Evolutionary conservation across 768 basidiomycete genomes (phyloP), one percentile per base, ranked within the genome.

Genomic region (Hericium erinaceus): DNA sequence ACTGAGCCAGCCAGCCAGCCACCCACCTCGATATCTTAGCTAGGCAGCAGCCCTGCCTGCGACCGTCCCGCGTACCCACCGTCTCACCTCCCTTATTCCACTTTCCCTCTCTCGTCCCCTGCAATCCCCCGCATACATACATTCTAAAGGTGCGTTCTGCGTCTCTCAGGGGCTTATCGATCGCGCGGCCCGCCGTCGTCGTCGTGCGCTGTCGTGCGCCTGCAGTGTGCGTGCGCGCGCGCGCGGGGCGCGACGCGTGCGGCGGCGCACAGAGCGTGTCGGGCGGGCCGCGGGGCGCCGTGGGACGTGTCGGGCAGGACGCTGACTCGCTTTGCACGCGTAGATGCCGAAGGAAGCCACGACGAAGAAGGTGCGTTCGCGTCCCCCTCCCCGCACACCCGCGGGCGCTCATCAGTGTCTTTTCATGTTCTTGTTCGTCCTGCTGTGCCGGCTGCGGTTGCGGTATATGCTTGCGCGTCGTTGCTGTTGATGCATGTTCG

Each of bases 321-420:
- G 56, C 72, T 77, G 60, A 77, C 62, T 33, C 64, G 61, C 61
- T 59, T 67, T 66, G 24, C 66, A 64, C 56, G 64, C 63, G 55
- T 66, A 82, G 85, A 92, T 90, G 89, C 88, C 89, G 64, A 91
- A 89, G 72, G 87, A 83, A 70, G 71, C 80, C 40, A 74, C 82
- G 44, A 85, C 87, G 73, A 76, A 83, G 62, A 87, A 82, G 76
- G 87, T 88, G 58, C 61, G 81, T 70, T 46, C 57, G 59, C 64
- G 67, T 67, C 61, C 46, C 12, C 54, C 40, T 53, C 52, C 55
- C 64, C 57, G 53, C 58, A 55, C 57, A 52, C 59, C 28, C 53
- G 54, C 55, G 39, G 60, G 33, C 33, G 33, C 33, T 33, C 33
- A 33, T 33, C 33, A 33, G 33, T 33, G 33, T 33, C 33, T 33